Evolutionary conservation across 1,284 basidiomycete genomes (phyloP), one percentile per base, ranked within the genome.

Genomic region (Athelia sp.): DNA sequence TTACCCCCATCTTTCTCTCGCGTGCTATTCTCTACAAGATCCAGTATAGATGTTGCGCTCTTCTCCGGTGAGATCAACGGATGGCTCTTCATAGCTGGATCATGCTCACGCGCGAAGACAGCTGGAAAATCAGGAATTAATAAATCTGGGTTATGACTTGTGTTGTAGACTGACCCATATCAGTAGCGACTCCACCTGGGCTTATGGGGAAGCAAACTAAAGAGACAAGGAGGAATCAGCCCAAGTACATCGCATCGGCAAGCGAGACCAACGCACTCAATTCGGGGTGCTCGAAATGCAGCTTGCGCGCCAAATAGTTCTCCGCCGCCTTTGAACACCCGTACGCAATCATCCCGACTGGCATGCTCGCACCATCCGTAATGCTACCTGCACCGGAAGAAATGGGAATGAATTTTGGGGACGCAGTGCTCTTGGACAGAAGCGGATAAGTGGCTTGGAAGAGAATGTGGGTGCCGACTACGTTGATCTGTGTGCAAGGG

Each of bases 391-490:
- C 40, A 13, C 13, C 19, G 19, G 14, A 14, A 21, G 40, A 43
- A 19, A 43, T 43, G 19, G 40, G 14, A 19, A 43, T 43, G 19
- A 43, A 43, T 43, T 43, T 43, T 11, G 40, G 40, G 11, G 40
- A 43, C 19, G 40, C 13, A 13, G 40, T 43, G 40, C 40, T 43
- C 11, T 11, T 21, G 10, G 13, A 10, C 11, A 43, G 40, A 13
- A 43, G 40, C 14, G 40, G 40, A 21, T 43, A 43, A 10, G 40
- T 43, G 13, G 40, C 40, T 43, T 43, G 40, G 40, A 43, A 43
- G 11, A 43, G 40, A 10, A 43, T 19, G 13, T 13, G 40, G 11
- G 40, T 43, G 19, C 40, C 40, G 19, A 43, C 40, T 13, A 21
- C 40, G 19, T 43, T 43, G 19, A 43, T 21, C 40, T 43, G 32